Evolutionary conservation across 495 filamentous ascomycete genomes (phyloP).

Genomic region (Penicillium steckii): DNA sequence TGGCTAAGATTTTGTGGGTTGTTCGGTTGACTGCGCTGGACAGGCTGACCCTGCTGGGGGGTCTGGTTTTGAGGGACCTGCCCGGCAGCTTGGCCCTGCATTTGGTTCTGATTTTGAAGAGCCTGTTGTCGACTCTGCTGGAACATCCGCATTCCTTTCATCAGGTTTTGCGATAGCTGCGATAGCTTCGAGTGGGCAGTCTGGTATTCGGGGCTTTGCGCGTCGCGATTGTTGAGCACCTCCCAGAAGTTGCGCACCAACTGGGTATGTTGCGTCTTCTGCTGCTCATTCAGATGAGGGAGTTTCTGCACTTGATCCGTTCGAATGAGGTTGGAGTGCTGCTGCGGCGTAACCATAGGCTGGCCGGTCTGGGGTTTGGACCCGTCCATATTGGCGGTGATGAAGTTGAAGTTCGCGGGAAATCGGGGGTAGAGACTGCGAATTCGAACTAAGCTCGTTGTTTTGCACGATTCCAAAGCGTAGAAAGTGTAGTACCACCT

Average conservation of each 20-base stretch:
- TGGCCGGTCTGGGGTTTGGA: slow-evolving; percentile 32
- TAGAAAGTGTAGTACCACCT: not conserved
- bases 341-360: slow-evolving; percentile 31
- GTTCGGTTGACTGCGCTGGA: slow-evolving; percentile 37
- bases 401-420: not conserved
- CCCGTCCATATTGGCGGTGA: slow-evolving; percentile 32
- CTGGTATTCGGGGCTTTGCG: slow-evolving; percentile 55
- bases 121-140: slow-evolving; percentile 45
- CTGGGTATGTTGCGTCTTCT: slow-evolving; percentile 64
- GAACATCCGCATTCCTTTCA: slow-evolving; percentile 53
- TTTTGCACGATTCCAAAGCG: not conserved
- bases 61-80: slow-evolving; percentile 22
- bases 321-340: slow-evolving; percentile 47
- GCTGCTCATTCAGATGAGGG: slow-evolving; percentile 52
- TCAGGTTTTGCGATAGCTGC: slow-evolving; percentile 63
- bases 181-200: slow-evolving; percentile 62
- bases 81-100: not conserved
- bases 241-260: slow-evolving; percentile 62
- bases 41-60: slow-evolving; percentile 32
- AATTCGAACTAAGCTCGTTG: not conserved
- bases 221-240: slow-evolving; percentile 55
- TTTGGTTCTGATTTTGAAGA: slow-evolving; percentile 8
- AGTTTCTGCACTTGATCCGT: slow-evolving; percentile 54
- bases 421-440: not conserved
- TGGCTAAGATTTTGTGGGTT: slow-evolving; percentile 42